Percentiles rank a stretch among this genome's conserved stretches.
phyloP scores from a whole-genome alignment of 2,329 filamentous ascomycete genomes.

The Diaporthe ampelina region DNA sequence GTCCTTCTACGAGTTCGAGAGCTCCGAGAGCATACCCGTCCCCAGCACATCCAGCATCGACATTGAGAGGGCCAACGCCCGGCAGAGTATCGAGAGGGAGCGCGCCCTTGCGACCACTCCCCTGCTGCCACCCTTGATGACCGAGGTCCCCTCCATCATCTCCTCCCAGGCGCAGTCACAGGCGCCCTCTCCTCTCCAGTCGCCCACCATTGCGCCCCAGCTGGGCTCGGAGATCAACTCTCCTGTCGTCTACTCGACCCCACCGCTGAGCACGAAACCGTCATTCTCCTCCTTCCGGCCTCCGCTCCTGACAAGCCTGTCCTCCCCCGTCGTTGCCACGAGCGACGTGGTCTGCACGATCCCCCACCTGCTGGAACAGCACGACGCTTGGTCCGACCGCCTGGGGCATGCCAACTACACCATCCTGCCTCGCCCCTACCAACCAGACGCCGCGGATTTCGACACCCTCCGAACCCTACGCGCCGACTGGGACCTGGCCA shows the following conservation, averaged over 20 bases:
- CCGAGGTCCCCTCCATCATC: slow-evolving; percentile 63
- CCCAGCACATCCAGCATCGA: slow-evolving; percentile 67
- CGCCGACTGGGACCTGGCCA: slow-evolving; percentile 85
- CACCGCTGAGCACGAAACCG: slow-evolving; percentile 81
- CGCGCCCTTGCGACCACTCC: slow-evolving; percentile 81
- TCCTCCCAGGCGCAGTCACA: slow-evolving; percentile 63
- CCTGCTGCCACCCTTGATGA: slow-evolving; percentile 85
- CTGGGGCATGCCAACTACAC: slow-evolving; percentile 95
- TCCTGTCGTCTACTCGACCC: slow-evolving; percentile 67
- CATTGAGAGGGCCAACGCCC: slow-evolving; percentile 64
- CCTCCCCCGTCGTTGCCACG: slow-evolving; percentile 68
- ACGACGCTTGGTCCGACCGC: slow-evolving; percentile 86
- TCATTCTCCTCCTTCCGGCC: slow-evolving; percentile 81
- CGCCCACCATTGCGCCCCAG: slow-evolving; percentile 80
- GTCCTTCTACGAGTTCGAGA: slow-evolving; percentile 75
- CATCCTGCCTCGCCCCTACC: slow-evolving; percentile 86
- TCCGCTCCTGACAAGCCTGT: slow-evolving; percentile 73
- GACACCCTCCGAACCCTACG: slow-evolving; percentile 73
- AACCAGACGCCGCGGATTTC: slow-evolving; percentile 73
- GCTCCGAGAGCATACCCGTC: slow-evolving; percentile 66
- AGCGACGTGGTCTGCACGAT: slow-evolving; percentile 63
- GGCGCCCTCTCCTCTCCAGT: slow-evolving; percentile 86
- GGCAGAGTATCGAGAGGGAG: slow-evolving; percentile 68
- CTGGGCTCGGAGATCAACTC: slow-evolving; percentile 55
- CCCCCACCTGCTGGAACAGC: slow-evolving; percentile 75